Percentiles rank a stretch among this genome's conserved stretches.
Conservation (phyloP, 345 rosid genomes). For the Melastoma malabathricum region DNA sequence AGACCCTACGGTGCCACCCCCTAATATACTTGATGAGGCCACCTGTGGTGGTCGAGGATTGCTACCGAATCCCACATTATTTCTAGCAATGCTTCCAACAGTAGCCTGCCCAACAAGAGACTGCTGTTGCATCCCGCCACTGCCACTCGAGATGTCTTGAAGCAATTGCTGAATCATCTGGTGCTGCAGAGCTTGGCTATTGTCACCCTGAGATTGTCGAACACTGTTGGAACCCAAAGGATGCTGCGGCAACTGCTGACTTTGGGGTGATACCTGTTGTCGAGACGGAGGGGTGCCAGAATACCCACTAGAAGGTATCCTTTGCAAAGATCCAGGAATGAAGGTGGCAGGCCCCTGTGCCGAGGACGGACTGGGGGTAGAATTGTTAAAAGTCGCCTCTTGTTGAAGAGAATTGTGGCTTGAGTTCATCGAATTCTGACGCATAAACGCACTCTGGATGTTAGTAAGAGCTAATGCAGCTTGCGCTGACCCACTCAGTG, state of each 20-base stretch:
- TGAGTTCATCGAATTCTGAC: slow-evolving; percentile 71
- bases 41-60: slow-evolving; percentile 24
- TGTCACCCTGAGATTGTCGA: no score
- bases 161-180: slow-evolving; percentile 73
- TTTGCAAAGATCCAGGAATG: slow-evolving; percentile 46
- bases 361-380: slow-evolving; percentile 53
- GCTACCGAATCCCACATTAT: slow-evolving; percentile 23
- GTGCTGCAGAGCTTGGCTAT: slow-evolving; percentile 45
- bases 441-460: slow-evolving; percentile 60
- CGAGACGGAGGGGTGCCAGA: slow-evolving; percentile 32
- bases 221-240: slow-evolving; percentile 24
- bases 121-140: slow-evolving; percentile 34
- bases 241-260: slow-evolving; percentile 43
- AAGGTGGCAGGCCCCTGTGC: slow-evolving; percentile 43
- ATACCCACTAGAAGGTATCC: slow-evolving; percentile 30
- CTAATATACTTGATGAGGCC: slow-evolving; percentile 23
- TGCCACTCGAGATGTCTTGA: slow-evolving; percentile 55
- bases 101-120: slow-evolving; percentile 26
- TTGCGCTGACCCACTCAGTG: slow-evolving; percentile 62
- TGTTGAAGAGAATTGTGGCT: slow-evolving; percentile 48
- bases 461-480: slow-evolving; percentile 66
- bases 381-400: slow-evolving; percentile 40
- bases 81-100: slow-evolving; percentile 20
- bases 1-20: slow-evolving; percentile 25
- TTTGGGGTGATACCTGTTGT: slow-evolving; percentile 17